These are phyloP conservation scores for Erodium texanum DNA, from an alignment of 441 rosid species.

Conservation along the genomic window DNA sequence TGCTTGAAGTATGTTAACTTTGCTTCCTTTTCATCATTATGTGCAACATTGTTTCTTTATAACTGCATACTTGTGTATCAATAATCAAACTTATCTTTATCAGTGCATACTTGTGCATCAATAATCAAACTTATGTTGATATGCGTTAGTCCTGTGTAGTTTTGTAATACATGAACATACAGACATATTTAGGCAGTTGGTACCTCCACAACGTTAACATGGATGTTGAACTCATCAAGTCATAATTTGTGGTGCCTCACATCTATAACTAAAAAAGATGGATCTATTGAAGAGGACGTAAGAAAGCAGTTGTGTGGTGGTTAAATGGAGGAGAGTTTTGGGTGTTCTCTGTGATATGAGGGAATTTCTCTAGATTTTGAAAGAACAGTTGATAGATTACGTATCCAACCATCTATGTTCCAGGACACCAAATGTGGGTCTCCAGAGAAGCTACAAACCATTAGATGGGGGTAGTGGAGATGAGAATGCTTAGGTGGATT, in stretches of 20 bases:
- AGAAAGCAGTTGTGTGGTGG: neutral
- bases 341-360: neutral
- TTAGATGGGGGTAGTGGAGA: neutral
- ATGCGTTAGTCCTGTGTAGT: too few species aligned
- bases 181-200: too few species aligned
- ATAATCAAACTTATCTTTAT: too few species aligned
- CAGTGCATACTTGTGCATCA: too few species aligned
- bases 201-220: too few species aligned
- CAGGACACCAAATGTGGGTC: too few species aligned
- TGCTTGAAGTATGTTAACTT: conserved; percentile 95
- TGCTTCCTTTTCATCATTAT: too few species aligned
- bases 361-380: neutral
- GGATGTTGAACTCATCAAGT: neutral
- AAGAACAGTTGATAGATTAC: neutral
- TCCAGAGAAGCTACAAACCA: neutral
- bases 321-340: neutral
- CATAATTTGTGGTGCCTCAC: neutral
- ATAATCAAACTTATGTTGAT: too few species aligned
- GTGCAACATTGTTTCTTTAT: too few species aligned
- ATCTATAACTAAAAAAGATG: neutral
- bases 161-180: too few species aligned
- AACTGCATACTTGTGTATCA: too few species aligned
- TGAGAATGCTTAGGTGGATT: neutral
- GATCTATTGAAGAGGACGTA: neutral
- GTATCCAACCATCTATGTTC: neutral